Evolutionary conservation across 768 basidiomycete species (phyloP).

Genomic region (Xanthoconium stramineum): DNA sequence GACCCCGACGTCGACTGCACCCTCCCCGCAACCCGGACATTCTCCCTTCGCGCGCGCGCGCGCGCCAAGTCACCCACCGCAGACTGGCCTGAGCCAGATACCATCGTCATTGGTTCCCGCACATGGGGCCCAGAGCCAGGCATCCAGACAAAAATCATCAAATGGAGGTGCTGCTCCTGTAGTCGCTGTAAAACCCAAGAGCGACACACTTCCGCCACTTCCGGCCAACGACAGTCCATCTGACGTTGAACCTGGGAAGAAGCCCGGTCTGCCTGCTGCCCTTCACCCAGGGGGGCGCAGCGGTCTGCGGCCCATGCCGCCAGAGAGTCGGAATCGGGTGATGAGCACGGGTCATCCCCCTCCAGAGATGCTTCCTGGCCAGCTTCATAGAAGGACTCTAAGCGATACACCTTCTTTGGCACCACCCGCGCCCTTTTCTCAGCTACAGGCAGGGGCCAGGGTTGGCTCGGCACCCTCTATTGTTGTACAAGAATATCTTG

Average conservation of each 20-base stretch:
- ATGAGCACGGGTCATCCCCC: constrained; percentile 8
- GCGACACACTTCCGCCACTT: constrained; percentile 39
- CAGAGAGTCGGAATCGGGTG: constrained; percentile 12
- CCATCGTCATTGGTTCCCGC: constrained; percentile 26
- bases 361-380: constrained; percentile 8
- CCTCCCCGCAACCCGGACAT: constrained; percentile 14
- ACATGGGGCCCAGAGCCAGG: constrained; percentile 3
- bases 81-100: constrained; percentile 6
- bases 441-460: neutral
- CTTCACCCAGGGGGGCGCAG: constrained; percentile 40
- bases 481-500: constrained; percentile 11
- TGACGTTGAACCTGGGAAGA: constrained; percentile 21
- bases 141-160: constrained; percentile 6
- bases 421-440: constrained; percentile 3
- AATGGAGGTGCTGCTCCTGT: constrained; percentile 5
- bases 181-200: constrained; percentile 12
- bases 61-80: constrained; percentile 5
- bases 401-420: constrained; percentile 15
- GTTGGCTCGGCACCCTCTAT: constrained; percentile 16
- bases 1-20: constrained; percentile 10
- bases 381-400: constrained; percentile 4
- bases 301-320: constrained; percentile 18
- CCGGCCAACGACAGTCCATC: constrained; percentile 29
- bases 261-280: constrained; percentile 33
- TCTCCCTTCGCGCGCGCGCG: constrained; percentile 9